Evolutionary conservation across 2,329 filamentous ascomycete species (phyloP).

Genomic region (Cercospora zeae-maydis): DNA sequence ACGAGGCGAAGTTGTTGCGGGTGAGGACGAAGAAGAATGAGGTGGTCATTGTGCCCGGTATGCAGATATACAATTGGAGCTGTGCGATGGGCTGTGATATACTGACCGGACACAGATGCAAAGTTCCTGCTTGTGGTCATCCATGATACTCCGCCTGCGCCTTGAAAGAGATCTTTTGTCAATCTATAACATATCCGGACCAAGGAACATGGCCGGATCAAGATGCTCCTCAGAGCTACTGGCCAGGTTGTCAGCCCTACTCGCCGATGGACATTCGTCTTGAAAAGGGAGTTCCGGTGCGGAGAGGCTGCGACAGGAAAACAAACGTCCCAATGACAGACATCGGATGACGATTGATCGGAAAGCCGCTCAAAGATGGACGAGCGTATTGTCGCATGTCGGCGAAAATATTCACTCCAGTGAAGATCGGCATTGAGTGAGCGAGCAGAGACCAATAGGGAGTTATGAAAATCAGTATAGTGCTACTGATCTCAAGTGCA

Average conservation of each 20-base stretch:
- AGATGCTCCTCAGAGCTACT: neutral
- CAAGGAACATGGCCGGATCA: neutral
- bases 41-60: slow-evolving; percentile 71
- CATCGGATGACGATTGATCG: too few species aligned
- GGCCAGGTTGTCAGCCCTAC: neutral
- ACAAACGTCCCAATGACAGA: too few species aligned
- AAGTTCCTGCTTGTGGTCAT: slow-evolving; percentile 77
- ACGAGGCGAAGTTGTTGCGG: slow-evolving; percentile 72
- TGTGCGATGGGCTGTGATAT: neutral
- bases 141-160: slow-evolving; percentile 69
- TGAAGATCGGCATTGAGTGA: too few species aligned
- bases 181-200: too few species aligned
- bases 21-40: slow-evolving; percentile 82
- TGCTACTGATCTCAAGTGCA: neutral
- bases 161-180: slow-evolving; percentile 42
- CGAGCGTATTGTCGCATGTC: too few species aligned
- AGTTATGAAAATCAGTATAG: neutral
- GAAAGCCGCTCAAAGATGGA: too few species aligned
- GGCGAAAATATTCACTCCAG: too few species aligned
- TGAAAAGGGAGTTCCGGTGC: too few species aligned
- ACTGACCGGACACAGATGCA: slow-evolving; percentile 47
- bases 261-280: too few species aligned
- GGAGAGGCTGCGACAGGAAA: too few species aligned
- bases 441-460: neutral
- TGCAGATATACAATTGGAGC: slow-evolving; percentile 12